Percentiles rank a stretch among this genome's conserved stretches.
phyloP scores from a whole-genome alignment of 2,329 filamentous ascomycete genomes.

The Neofusicoccum umdonicola region DNA sequence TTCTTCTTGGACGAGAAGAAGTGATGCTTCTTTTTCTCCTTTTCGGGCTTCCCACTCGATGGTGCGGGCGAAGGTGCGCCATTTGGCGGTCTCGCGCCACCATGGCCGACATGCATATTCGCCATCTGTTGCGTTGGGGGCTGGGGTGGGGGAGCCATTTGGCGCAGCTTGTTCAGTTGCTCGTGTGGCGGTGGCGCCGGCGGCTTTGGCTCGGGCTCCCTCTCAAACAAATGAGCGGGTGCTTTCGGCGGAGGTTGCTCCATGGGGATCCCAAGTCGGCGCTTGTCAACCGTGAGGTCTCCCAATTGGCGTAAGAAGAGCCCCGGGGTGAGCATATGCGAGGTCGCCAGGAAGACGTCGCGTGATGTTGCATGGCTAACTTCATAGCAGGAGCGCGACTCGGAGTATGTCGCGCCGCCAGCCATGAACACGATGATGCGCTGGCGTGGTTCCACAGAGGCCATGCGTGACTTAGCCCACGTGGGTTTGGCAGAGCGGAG shows the following conservation, averaged over 20 bases:
- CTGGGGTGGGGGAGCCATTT: slow-evolving; percentile 29
- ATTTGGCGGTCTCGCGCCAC: slow-evolving; percentile 9
- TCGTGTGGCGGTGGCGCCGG: slow-evolving; percentile 44
- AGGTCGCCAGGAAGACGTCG: slow-evolving; percentile 85
- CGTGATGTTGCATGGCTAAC: slow-evolving; percentile 68
- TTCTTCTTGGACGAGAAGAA: slow-evolving; percentile 45
- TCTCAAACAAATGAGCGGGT: slow-evolving; percentile 82
- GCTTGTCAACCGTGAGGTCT: slow-evolving; percentile 73
- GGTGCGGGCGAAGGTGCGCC: slow-evolving; percentile 10
- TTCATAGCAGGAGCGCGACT: slow-evolving; percentile 87
- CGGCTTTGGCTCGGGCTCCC: slow-evolving; percentile 58
- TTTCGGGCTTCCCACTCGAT: slow-evolving; percentile 35
- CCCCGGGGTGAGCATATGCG: slow-evolving; percentile 86
- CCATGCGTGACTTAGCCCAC: slow-evolving; percentile 81
- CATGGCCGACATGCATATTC: slow-evolving; percentile 23
- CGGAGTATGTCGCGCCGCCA: slow-evolving; percentile 90
- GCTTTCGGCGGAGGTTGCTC: slow-evolving; percentile 79
- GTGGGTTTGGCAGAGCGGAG: slow-evolving; percentile 89
- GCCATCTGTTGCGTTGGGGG: slow-evolving; percentile 30
- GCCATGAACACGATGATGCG: slow-evolving; percentile 92
- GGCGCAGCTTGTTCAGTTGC: slow-evolving; percentile 23
- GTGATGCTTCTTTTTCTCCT: slow-evolving; percentile 58
- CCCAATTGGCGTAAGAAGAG: slow-evolving; percentile 80
- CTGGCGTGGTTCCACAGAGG: slow-evolving; percentile 77
- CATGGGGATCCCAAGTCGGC: slow-evolving; percentile 74